Conservation (phyloP, 768 basidiomycete genomes). For the Suillus americanus region DNA sequence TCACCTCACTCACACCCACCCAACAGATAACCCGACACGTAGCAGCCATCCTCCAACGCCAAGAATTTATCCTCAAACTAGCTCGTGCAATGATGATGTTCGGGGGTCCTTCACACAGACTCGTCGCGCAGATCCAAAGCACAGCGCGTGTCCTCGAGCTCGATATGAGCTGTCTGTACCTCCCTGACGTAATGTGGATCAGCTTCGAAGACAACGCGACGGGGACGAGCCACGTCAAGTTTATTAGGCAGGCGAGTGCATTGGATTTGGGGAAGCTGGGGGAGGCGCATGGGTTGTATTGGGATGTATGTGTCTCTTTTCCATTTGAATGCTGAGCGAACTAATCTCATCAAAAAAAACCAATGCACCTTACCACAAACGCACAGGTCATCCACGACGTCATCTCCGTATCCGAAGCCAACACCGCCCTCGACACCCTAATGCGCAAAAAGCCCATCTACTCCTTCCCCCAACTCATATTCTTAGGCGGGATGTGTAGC, state of each 20-base stretch:
- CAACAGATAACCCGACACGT: conserved; percentile 78
- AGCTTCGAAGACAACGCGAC: conserved; percentile 81
- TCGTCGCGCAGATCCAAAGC: conserved; percentile 78
- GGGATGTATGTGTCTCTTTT: conserved; percentile 47
- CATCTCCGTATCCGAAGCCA: conserved; percentile 72
- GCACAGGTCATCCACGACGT: conserved; percentile 79
- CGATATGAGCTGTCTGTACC: conserved; percentile 68
- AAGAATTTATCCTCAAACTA: conserved; percentile 84
- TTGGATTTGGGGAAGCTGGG: conserved; percentile 78
- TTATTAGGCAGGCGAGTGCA: conserved; percentile 69
- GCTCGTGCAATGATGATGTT: conserved; percentile 89
- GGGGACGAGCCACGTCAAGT: conserved; percentile 78
- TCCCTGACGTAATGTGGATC: conserved; percentile 75
- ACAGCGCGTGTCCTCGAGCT: conserved; percentile 80
- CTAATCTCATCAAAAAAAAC: not conserved
- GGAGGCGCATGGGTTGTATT: conserved; percentile 70
- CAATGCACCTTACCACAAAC: not conserved
- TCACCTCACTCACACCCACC: not conserved
- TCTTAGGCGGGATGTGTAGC: conserved; percentile 79
- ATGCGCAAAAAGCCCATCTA: conserved; percentile 71
- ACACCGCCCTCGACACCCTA: conserved; percentile 63
- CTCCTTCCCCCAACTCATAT: conserved; percentile 54
- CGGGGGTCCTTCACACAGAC: conserved; percentile 78
- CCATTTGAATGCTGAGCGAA: not conserved
- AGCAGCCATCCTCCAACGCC: conserved; percentile 76